Evolutionary conservation across 2,329 filamentous ascomycete species (phyloP).

Genomic region (Penicillium sp.): DNA sequence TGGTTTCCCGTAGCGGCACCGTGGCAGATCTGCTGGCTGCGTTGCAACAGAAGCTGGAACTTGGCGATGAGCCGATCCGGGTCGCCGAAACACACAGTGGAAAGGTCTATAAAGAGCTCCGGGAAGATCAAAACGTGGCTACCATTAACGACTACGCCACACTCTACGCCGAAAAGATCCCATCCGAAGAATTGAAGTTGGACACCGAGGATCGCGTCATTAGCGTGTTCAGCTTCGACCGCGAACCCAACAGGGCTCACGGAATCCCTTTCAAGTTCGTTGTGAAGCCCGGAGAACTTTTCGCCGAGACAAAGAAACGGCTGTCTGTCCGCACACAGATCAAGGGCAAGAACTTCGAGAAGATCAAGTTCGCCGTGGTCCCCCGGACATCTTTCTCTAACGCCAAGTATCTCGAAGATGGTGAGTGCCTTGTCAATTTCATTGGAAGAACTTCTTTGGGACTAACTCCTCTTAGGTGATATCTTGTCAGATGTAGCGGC

Average conservation of each 20-base stretch:
- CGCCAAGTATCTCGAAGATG: constrained; percentile 80
- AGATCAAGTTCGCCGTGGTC: constrained; percentile 92
- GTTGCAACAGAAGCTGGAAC: constrained; percentile 74
- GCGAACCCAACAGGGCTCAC: constrained; percentile 78
- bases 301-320: constrained; percentile 91
- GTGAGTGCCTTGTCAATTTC: constrained; percentile 51
- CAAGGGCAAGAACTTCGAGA: constrained; percentile 97
- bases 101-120: constrained; percentile 79
- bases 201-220: constrained; percentile 69
- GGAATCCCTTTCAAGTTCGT: constrained; percentile 90
- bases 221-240: constrained; percentile 87
- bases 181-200: constrained; percentile 61
- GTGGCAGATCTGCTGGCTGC: constrained; percentile 74
- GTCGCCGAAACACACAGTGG: constrained; percentile 80
- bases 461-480: constrained; percentile 37
- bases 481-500: constrained; percentile 60
- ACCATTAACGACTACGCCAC: constrained; percentile 82
- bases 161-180: constrained; percentile 76
- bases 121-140: constrained; percentile 67
- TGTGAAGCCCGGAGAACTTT: constrained; percentile 77
- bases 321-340: constrained; percentile 87
- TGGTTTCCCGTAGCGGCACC: constrained; percentile 82
- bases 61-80: constrained; percentile 71
- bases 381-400: constrained; percentile 68
- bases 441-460: neutral